Evolutionary conservation across 2,329 filamentous ascomycete species (phyloP).

Genomic region (Xylariaceae sp.): DNA sequence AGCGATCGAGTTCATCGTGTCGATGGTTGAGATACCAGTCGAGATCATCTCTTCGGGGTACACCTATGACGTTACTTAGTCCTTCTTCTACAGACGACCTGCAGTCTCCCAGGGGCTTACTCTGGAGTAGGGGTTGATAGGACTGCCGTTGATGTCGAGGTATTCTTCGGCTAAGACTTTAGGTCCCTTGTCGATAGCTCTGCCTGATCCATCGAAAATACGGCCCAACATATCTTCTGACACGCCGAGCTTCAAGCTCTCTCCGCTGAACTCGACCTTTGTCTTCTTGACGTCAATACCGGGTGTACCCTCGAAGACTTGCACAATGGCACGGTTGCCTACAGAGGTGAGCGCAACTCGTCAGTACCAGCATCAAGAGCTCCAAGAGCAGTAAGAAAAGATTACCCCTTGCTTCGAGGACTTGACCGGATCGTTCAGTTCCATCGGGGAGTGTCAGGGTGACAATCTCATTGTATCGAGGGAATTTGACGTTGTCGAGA

Average conservation of each 20-base stretch:
- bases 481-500: constrained; percentile 98
- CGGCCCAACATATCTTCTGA: constrained; percentile 99
- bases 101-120: constrained; percentile 57
- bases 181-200: constrained; percentile 97
- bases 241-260: constrained; percentile 97
- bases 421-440: constrained; percentile 90
- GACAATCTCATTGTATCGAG: constrained; percentile 97
- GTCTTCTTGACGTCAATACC: constrained; percentile 99
- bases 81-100: constrained; percentile 18
- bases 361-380: constrained; percentile 28
- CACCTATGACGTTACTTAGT: constrained; percentile 61
- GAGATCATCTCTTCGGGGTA: constrained; percentile 99
- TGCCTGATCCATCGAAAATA: constrained; percentile 97
- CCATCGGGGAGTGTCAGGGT: constrained; percentile 95
- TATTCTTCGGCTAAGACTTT: constrained; percentile 98
- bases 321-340: constrained; percentile 94
- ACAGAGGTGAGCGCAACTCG: constrained; percentile 26
- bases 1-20: constrained; percentile 97
- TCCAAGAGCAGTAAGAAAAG: constrained; percentile 7
- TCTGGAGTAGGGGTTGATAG: constrained; percentile 97
- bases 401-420: constrained; percentile 94
- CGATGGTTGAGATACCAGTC: constrained; percentile 98
- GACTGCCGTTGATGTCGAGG: constrained; percentile 97
- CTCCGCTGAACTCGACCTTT: constrained; percentile 94
- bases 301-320: constrained; percentile 97